These are phyloP conservation scores for Platanus orientalis DNA, from an alignment of 164 flowering plant genomes.

Conservation along the genomic window DNA sequence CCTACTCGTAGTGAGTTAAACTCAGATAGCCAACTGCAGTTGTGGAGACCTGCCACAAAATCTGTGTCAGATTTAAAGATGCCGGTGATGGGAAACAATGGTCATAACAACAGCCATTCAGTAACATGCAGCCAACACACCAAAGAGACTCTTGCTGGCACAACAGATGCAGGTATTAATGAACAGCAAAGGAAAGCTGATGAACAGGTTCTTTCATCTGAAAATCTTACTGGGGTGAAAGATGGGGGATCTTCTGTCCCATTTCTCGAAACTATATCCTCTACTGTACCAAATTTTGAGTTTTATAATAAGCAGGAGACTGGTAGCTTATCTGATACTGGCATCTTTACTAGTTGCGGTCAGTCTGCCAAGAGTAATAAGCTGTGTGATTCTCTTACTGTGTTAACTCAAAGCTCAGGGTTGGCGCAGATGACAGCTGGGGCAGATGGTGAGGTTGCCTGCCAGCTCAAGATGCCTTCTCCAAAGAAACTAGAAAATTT, in stretches of 20 bases:
- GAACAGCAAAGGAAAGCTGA: constrained; percentile 19
- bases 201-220: constrained; percentile 18
- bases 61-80: constrained; percentile 19
- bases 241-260: constrained; percentile 21
- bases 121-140: constrained; percentile 8
- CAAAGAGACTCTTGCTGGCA: constrained; percentile 21
- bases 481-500: constrained; percentile 32
- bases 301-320: constrained; percentile 1
- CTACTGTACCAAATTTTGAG: not conserved
- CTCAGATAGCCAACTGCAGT: constrained; percentile 19
- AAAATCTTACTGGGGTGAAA: constrained; percentile 13
- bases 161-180: constrained; percentile 7
- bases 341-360: constrained; percentile 12
- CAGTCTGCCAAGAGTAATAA: constrained; percentile 16
- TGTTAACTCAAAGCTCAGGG: constrained; percentile 10
- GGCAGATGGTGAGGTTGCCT: constrained; percentile 10
- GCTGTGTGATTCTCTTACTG: constrained; percentile 15
- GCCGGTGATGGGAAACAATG: constrained; percentile 10
- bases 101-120: constrained; percentile 8
- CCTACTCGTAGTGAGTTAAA: constrained; percentile 17
- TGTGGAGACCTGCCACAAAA: constrained; percentile 13
- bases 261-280: constrained; percentile 2
- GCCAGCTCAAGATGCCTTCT: constrained; percentile 13
- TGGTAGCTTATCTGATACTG: constrained; percentile 26
- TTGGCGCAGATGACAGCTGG: constrained; percentile 10